phyloP scores from a whole-genome alignment of 352 stramenopile genomes.

The Phytophthora fragariaefolia region DNA sequence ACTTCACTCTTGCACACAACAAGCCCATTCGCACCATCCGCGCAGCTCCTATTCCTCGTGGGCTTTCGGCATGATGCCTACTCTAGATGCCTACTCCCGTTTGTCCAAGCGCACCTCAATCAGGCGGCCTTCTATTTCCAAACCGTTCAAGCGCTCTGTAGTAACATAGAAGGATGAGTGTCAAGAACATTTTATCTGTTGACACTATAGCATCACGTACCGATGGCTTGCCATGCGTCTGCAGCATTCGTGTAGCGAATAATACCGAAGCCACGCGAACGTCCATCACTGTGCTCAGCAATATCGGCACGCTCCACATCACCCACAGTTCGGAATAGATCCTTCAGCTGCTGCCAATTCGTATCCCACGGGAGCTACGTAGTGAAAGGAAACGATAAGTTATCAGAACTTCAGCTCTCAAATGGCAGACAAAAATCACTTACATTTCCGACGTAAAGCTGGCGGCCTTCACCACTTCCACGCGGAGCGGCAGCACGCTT shows the following conservation, averaged over 20 bases:
- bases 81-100: constrained; percentile 36
- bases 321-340: constrained; percentile 66
- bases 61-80: constrained; percentile 3
- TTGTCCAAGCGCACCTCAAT: constrained; percentile 80
- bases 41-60: constrained; percentile 27
- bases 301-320: constrained; percentile 78
- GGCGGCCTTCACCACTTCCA: constrained; percentile 39
- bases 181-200: not conserved
- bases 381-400: constrained; percentile 1
- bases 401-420: constrained; percentile 1
- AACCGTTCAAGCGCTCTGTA: constrained; percentile 66
- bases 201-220: constrained; percentile 36
- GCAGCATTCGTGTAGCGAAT: constrained; percentile 64
- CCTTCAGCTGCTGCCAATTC: constrained; percentile 75
- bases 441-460: constrained; percentile 85
- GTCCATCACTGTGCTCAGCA: constrained; percentile 58
- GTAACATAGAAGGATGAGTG: not conserved
- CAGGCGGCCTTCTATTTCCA: constrained; percentile 67
- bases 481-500: constrained; percentile 38
- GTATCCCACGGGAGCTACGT: constrained; percentile 71
- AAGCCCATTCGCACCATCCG: constrained; percentile 23
- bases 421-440: constrained; percentile 17
- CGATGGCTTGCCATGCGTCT: constrained; percentile 66
- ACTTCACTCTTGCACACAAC: constrained; percentile 25
- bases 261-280: constrained; percentile 74